Base-by-base conservation (phyloP, 169 alveolate species). In the Plasmodium chabaudi region DNA sequence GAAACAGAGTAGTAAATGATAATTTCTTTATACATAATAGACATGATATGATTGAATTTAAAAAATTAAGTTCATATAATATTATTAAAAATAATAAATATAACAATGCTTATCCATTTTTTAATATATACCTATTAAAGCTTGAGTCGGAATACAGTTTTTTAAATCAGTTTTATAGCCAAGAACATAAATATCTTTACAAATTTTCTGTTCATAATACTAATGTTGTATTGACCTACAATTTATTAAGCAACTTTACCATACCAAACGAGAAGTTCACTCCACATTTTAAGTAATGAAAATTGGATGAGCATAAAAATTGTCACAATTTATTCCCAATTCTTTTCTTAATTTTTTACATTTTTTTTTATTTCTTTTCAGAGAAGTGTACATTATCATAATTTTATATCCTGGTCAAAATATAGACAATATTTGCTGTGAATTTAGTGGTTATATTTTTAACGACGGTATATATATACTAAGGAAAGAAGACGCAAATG, bases 201-300 rank as follows among this genome's bases (percentile, higher is more conserved):
- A 55, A 49, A 21, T 79, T 79, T 47, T 65, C 77, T 17, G 63
- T 79, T 5, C 51, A 79, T 47, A 65, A 79, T 23, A 64, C 82
- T 25, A 79, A 65, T 27, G 55, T 79, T 19, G 39, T 65, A 17
- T 59, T 79, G n/a, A 39, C 89, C 0, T 65, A 79, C 13, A 77
- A 65, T 44, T 79, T 69, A n/a, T 21, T 79, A 9, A 53, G 42
- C 61, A 79, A 46, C 47, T 79, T 64, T 6, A 39, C 64, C 53
- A 79, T 79, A 17, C 89, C 89, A 9, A 68, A 79, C 19, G 89
- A 79, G 68, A 64, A 64, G 21, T 79, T 79, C 63, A 79, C 89
- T 21, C 70, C 89, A 2, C 89, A 79, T 60, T 79, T 63, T 39
- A 79, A 63, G 89, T 79, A 59, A 65, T 56, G 13, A 34, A 2